Conservation (phyloP, 2,329 filamentous ascomycete species). For the Apiospora malaysiana region DNA sequence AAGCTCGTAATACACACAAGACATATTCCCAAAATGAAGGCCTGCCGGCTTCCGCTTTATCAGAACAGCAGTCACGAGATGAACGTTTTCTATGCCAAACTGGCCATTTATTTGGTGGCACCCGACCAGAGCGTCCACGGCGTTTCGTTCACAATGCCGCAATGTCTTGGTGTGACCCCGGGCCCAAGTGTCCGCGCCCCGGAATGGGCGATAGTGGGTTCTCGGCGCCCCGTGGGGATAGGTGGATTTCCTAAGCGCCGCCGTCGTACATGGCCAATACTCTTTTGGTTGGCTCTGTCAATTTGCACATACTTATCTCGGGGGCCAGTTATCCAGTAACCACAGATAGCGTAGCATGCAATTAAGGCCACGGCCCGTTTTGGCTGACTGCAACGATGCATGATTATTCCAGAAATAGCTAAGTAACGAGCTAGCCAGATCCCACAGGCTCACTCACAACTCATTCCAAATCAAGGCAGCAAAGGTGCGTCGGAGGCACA, state of each 20-base stretch:
- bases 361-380: conserved; percentile 10
- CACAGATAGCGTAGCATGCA: conserved; percentile 6
- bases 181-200: conserved; percentile 9
- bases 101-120: not conserved
- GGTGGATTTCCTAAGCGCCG: conserved; percentile 9
- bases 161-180: conserved; percentile 7
- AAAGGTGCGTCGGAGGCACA: not conserved
- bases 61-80: not conserved
- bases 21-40: not conserved
- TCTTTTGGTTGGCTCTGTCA: not conserved
- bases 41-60: not conserved
- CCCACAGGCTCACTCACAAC: not conserved
- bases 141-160: conserved; percentile 12
- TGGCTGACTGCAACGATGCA: not conserved
- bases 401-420: conserved; percentile 6
- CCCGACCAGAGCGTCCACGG: not conserved
- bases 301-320: not conserved
- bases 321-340: not conserved
- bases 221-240: conserved; percentile 15
- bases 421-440: not conserved
- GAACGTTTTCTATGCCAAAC: not conserved
- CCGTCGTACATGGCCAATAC: not conserved
- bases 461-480: not conserved
- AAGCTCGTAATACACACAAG: not conserved
- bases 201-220: conserved; percentile 13